Evolutionary conservation across 805 yeast genomes (phyloP), one percentile per base, ranked within the genome.

Genomic region (Metschnikowia gruessii): DNA sequence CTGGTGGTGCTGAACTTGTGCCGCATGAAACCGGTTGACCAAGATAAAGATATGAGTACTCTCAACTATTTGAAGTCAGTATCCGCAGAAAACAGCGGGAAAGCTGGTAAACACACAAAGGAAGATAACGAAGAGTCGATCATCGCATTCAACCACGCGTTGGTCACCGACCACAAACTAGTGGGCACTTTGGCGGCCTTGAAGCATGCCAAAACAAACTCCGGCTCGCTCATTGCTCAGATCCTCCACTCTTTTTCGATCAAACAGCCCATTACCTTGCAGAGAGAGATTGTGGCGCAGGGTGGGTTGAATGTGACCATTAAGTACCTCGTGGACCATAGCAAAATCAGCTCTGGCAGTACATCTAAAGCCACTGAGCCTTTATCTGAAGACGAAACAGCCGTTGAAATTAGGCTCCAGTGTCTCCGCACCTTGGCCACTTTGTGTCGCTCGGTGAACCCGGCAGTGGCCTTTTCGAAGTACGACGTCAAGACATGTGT

Each of bases 391-490:
- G 49, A 45, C 15, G 48, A 45, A 16, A 22, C 13, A 4, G 11
- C 33, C 11, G 29, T 32, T 10, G 66, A 60, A 11, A 50, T 61
- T 0, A 40, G 67, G 45, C 45, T 69, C 3, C 37, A 48, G 16
- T 77, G 78, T 0, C 61, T 77, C 3, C 59, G 75, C 36, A 51
- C 76, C 1, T 52, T 79, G n/a, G 74, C 81, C 1, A 68, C 68
- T 41, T 61, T 80, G 9, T 57, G 77, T 29, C 69, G 77, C 8
- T 65, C 72, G 28, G 71, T 67, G 31, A 63, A 78, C 45, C 81
- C 82, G 0, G 44, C 55, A 0, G 36, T 71, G 6, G 66, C 74
- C 0, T 75, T 77, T 55, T 61, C 64, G 4, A 68, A 71, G 42
- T 65, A 61, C 41, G 75, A 72, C 30, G 55, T 67, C 5, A 60